phyloP scores from a whole-genome alignment of 2,329 filamentous ascomycete species.

The Phoma herbarum region DNA sequence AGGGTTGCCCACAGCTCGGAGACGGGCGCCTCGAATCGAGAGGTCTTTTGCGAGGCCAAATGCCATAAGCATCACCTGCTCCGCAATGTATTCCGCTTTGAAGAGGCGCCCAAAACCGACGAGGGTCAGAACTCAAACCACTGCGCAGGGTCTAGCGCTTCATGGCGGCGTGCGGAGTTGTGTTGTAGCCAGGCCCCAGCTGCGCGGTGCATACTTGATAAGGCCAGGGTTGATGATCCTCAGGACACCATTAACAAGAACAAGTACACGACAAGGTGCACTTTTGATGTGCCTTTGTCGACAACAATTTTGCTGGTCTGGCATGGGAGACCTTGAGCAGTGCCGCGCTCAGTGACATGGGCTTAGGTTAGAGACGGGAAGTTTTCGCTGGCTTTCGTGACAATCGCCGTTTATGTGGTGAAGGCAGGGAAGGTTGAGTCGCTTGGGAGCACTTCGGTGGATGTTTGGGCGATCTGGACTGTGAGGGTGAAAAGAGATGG shows the following conservation, averaged over 20 bases:
- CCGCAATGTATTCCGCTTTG: neutral
- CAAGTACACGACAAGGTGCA: neutral
- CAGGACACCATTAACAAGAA: neutral
- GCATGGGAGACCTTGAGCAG: neutral
- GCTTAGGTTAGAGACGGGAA: neutral
- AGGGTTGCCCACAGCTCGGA: neutral
- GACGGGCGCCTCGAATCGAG: neutral
- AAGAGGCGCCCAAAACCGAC: neutral
- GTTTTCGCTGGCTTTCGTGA: conserved; percentile 5
- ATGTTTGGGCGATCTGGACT: conserved; percentile 12
- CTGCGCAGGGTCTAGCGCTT: conserved; percentile 3
- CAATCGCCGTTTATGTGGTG: neutral
- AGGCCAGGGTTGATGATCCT: conserved; percentile 2
- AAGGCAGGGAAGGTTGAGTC: neutral
- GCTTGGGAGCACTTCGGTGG: conserved; percentile 7
- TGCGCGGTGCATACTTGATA: conserved; percentile 12
- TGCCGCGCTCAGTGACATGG: neutral
- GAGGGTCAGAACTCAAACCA: conserved; percentile 14
- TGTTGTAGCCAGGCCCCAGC: neutral
- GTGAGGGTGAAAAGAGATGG: conserved; percentile 1
- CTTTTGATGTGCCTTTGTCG: neutral
- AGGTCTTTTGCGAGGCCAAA: neutral
- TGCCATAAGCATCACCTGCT: neutral
- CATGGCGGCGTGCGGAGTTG: conserved; percentile 1
- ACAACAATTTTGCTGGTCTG: neutral